phyloP scores from a whole-genome alignment of 768 basidiomycete species.

The Trametes maxima region DNA sequence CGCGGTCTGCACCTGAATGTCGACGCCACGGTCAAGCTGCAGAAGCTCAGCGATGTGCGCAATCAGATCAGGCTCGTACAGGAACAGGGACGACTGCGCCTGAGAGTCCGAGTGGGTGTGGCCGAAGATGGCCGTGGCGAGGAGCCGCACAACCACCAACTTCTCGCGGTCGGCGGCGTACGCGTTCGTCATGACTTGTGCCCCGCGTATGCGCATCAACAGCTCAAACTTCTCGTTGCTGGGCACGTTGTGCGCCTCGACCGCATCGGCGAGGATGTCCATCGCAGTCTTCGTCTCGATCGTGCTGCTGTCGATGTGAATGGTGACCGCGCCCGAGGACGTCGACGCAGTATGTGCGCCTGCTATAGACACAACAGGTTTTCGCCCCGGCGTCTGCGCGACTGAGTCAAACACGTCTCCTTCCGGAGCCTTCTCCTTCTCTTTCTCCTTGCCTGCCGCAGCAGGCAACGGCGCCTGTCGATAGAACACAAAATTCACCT shows the following conservation, averaged over 20 bases:
- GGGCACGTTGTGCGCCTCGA: slow-evolving; percentile 69
- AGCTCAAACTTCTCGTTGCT: slow-evolving; percentile 87
- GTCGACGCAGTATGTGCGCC: slow-evolving; percentile 35
- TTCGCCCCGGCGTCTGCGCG: slow-evolving; percentile 49
- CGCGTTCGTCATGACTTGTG: slow-evolving; percentile 64
- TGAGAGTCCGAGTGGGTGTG: slow-evolving; percentile 82
- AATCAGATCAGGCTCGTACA: slow-evolving; percentile 94
- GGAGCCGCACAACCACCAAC: slow-evolving; percentile 76
- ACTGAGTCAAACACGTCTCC: slow-evolving; percentile 45
- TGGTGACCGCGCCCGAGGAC: slow-evolving; percentile 51
- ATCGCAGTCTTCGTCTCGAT: slow-evolving; percentile 66
- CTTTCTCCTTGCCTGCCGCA: slow-evolving; percentile 29
- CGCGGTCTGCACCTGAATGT: slow-evolving; percentile 75
- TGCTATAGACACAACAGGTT: slow-evolving; percentile 36
- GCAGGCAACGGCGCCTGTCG: slow-evolving; percentile 47
- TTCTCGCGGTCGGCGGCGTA: slow-evolving; percentile 71
- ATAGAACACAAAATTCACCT: slow-evolving; percentile 84
- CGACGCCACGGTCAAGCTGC: slow-evolving; percentile 74
- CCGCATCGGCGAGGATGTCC: slow-evolving; percentile 73
- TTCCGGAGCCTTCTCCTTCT: slow-evolving; percentile 51
- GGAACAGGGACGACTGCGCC: slow-evolving; percentile 80
- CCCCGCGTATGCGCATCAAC: slow-evolving; percentile 81
- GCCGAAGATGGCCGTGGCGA: slow-evolving; percentile 90
- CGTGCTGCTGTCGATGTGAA: slow-evolving; percentile 65
- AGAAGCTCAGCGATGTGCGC: slow-evolving; percentile 87